Conservation (phyloP, 2,329 filamentous ascomycete species). For the Penicillium glabrum region DNA sequence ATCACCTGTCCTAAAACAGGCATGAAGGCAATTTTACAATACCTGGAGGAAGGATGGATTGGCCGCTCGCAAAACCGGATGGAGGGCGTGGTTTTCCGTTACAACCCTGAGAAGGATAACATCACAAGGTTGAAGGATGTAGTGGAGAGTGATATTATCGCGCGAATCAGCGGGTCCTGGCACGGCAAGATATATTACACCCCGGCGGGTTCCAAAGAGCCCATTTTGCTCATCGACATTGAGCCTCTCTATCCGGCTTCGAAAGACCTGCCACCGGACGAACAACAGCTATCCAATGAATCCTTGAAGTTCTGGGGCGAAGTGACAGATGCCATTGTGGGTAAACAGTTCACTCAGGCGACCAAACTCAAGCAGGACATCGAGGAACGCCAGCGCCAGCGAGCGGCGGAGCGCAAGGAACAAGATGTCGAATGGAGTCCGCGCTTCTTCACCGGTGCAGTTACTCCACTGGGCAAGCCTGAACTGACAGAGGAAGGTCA, state of each 20-base stretch:
- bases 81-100: constrained; percentile 85
- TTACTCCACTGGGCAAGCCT: constrained; percentile 61
- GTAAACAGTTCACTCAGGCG: constrained; percentile 80
- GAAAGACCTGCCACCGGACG: constrained; percentile 75
- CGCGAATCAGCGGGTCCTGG: constrained; percentile 82
- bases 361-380: constrained; percentile 87
- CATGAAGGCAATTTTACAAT: constrained; percentile 88
- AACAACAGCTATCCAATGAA: constrained; percentile 83
- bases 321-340: constrained; percentile 80
- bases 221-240: constrained; percentile 80
- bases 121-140: constrained; percentile 82
- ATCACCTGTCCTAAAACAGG: constrained; percentile 87
- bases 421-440: constrained; percentile 73
- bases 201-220: constrained; percentile 47
- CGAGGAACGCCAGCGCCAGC: constrained; percentile 84
- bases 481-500: constrained; percentile 64
- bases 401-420: constrained; percentile 75
- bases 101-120: constrained; percentile 82
- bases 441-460: constrained; percentile 74
- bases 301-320: constrained; percentile 82
- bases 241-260: constrained; percentile 75
- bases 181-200: constrained; percentile 68
- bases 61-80: constrained; percentile 89
- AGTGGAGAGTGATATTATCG: constrained; percentile 78
- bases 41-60: constrained; percentile 92